Base-by-base conservation (phyloP, 2,329 filamentous ascomycete genomes). In the Diaporthe sp. region DNA sequence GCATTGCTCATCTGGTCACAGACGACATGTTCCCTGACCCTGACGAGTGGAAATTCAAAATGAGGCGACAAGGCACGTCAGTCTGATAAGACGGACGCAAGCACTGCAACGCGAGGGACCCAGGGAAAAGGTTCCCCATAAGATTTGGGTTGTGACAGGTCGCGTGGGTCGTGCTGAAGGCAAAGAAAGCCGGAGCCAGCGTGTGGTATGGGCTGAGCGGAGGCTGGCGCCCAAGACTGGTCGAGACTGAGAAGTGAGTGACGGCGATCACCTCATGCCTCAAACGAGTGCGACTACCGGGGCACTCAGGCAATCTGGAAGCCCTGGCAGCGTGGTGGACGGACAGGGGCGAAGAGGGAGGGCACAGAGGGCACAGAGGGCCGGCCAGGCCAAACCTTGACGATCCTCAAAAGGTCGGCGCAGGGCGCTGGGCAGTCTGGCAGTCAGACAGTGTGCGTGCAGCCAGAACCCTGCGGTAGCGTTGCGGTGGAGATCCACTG, bases 401-500 rank as follows among this genome's bases (percentile, higher is more conserved):
- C 19, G 40, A 66, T 25, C 28, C 15, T 19, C 60, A 47, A 9
- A 9, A 28, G 58, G 58, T 45, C 58, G 38, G 58, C 22, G 55
- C 66, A 42, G 45, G 57, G 57, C 57, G 57, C 45, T 35, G 40
- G 45, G n/a, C n/a, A n/a, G n/a, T n/a, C n/a, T n/a, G n/a, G n/a
- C n/a, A n/a, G n/a, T n/a, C n/a, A n/a, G n/a, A 47, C 52, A 70
- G 38, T 45, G 35, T 22, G 22, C 28, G 42, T 25, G 25, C 52
- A 45, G 40, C 54, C 13, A 38, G 40, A 60, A 71, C 68, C 68
- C 68, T 71, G 68, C 57, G 54, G 40, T n/a, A 61, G 45, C 57
- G 35, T 45, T 45, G 57, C 28, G 8, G 42, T 47, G n/a, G 38
- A 61, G 73, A 67, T 75, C 70, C 73, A 75, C 73, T 60, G 61